Conservation (phyloP, 106 monocot species). For the Agapanthus africanus region DNA sequence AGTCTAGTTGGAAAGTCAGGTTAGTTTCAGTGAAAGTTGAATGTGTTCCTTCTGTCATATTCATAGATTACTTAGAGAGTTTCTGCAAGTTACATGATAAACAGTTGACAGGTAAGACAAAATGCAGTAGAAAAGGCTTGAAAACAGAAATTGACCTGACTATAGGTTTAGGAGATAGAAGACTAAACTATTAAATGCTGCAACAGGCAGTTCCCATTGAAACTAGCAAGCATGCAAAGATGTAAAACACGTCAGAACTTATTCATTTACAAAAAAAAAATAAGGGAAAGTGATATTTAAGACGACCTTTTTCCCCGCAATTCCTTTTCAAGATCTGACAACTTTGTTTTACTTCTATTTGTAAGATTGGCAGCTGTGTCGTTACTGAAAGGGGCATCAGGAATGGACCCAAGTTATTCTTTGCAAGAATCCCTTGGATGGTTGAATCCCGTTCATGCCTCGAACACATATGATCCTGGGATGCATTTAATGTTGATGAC, state of each 20-base stretch:
- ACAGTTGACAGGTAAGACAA: neutral
- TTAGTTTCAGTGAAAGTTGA: neutral
- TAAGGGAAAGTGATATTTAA: neutral
- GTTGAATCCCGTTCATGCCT: slow-evolving; percentile 66
- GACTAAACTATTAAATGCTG: neutral
- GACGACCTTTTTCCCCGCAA: slow-evolving; percentile 55
- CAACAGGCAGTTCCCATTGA: neutral
- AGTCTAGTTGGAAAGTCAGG: neutral
- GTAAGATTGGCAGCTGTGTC: slow-evolving; percentile 47
- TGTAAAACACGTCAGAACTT: no score
- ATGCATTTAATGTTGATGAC: neutral
- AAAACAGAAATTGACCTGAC: neutral
- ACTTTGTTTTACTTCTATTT: slow-evolving; percentile 49
- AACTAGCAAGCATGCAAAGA: neutral
- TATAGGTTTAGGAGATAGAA: neutral
- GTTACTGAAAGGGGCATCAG: slow-evolving; percentile 63
- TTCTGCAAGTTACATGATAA: neutral
- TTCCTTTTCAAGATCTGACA: slow-evolving; percentile 68
- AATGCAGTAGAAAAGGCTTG: neutral
- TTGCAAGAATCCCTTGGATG: slow-evolving; percentile 52
- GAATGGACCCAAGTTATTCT: slow-evolving; percentile 79
- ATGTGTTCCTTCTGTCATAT: neutral
- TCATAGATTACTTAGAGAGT: neutral
- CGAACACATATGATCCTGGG: slow-evolving; percentile 59
- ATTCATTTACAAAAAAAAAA: neutral